Percentiles rank a stretch among this genome's conserved stretches.
phyloP scores from a whole-genome alignment of 2,329 filamentous ascomycete species.

The Talaromyces sp. region DNA sequence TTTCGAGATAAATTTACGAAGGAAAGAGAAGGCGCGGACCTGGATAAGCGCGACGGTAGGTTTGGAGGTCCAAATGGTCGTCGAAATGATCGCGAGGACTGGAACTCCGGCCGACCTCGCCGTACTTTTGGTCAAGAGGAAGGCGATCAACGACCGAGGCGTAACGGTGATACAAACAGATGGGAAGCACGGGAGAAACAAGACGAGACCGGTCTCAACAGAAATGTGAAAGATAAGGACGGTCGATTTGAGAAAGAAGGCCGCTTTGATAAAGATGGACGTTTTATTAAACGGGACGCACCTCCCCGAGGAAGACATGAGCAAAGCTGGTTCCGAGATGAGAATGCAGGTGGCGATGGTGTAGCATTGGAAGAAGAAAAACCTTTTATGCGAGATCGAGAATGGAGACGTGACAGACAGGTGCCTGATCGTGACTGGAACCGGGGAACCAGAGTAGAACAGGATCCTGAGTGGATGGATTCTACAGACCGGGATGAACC shows the following conservation, averaged over 20 bases:
- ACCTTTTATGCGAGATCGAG: constrained; percentile 55
- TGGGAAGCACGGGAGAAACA: constrained; percentile 45
- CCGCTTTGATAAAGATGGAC: constrained; percentile 22
- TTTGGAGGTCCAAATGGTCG: constrained; percentile 28
- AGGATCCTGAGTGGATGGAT: constrained; percentile 90
- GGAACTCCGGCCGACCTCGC: constrained; percentile 36
- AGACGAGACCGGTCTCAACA: constrained; percentile 45
- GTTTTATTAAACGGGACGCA: constrained; percentile 58
- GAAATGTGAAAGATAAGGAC: constrained; percentile 51
- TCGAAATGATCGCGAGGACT: constrained; percentile 40
- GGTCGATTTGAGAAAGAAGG: constrained; percentile 38
- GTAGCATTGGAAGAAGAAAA: constrained; percentile 40
- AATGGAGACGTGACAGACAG: constrained; percentile 53
- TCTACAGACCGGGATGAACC: constrained; percentile 62
- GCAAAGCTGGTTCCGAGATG: constrained; percentile 69
- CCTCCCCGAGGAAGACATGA: constrained; percentile 61
- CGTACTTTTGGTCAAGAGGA: constrained; percentile 40
- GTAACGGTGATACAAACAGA: constrained; percentile 41
- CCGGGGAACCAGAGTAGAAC: constrained; percentile 54
- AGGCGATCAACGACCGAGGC: constrained; percentile 35
- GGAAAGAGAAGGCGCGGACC: constrained; percentile 32
- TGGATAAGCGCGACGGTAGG: constrained; percentile 36
- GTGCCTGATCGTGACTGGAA: constrained; percentile 52
- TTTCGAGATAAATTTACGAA: constrained; percentile 49
- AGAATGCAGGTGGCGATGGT: constrained; percentile 34